Evolutionary conservation across 345 rosid species (phyloP).

Genomic region (Pistacia integerrima): DNA sequence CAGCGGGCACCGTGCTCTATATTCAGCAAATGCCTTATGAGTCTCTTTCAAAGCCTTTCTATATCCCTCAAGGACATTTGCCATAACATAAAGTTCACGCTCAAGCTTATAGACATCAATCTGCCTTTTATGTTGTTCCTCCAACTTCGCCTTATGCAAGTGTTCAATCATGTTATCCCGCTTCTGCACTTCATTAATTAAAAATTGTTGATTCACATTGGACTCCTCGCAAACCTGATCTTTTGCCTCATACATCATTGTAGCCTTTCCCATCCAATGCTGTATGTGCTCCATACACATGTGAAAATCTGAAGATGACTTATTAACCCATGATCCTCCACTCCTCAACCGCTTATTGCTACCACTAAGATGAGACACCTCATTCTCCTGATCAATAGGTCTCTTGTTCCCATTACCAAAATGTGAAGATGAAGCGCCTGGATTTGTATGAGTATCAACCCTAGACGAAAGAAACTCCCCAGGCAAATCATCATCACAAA

Average conservation of each 20-base stretch:
- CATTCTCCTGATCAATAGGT: conserved; percentile 55
- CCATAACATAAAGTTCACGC: conserved; percentile 75
- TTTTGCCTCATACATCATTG: conserved; percentile 47
- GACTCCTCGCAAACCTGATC: conserved; percentile 49
- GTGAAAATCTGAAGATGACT: conserved; percentile 46
- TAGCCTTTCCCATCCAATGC: conserved; percentile 48
- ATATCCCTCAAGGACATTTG: conserved; percentile 65
- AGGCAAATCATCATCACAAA: conserved; percentile 43
- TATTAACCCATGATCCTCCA: conserved; percentile 56
- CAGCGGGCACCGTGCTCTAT: conserved; percentile 52
- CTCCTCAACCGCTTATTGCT: conserved; percentile 68
- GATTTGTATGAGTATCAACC: conserved; percentile 47
- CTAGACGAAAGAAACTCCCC: conserved; percentile 65
- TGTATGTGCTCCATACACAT: conserved; percentile 51
- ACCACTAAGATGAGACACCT: conserved; percentile 47
- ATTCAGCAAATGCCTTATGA: conserved; percentile 59
- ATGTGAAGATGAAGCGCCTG: conserved; percentile 52
- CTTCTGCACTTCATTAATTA: conserved; percentile 52
- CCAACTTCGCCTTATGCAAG: conserved; percentile 59
- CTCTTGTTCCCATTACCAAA: conserved; percentile 65
- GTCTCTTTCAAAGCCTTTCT: conserved; percentile 76
- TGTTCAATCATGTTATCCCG: conserved; percentile 50
- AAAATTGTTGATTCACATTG: conserved; percentile 52
- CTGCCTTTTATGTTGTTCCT: conserved; percentile 59
- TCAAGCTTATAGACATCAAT: conserved; percentile 61